These are phyloP conservation scores for Medicago ruthenica DNA, from an alignment of 306 rosid genomes.

Conservation along the genomic window DNA sequence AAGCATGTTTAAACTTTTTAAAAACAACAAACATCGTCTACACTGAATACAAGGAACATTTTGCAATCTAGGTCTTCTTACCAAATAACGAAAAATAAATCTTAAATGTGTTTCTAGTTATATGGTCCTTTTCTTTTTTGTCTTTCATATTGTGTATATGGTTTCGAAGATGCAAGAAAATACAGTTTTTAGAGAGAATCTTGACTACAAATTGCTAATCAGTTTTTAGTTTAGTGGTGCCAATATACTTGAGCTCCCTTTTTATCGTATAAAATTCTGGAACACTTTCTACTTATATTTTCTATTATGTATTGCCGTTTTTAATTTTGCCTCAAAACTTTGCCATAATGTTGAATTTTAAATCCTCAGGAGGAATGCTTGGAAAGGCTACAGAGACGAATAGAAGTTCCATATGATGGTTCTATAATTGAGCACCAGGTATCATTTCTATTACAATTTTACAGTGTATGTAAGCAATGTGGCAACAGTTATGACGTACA, in stretches of 20 bases:
- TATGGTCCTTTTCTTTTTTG: constrained; percentile 4
- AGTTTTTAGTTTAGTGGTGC: constrained; percentile 1
- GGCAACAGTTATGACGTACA: constrained; percentile 30
- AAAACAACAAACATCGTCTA: constrained; percentile 19
- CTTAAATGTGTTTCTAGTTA: constrained; percentile 8
- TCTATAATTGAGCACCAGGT: constrained; percentile 91
- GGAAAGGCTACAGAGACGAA: constrained; percentile 81
- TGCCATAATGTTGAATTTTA: constrained; percentile 39
- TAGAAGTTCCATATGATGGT: constrained; percentile 84
- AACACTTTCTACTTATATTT: constrained; percentile 1
- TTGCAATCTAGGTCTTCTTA: constrained; percentile 15
- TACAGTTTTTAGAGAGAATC: not conserved
- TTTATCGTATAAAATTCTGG: constrained; percentile 13
- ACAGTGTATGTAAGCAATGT: constrained; percentile 22
- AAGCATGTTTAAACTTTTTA: not conserved
- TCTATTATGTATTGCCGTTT: constrained; percentile 5
- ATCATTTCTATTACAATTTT: constrained; percentile 38
- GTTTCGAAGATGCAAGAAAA: constrained; percentile 21
- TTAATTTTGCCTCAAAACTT: constrained; percentile 22
- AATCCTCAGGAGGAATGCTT: constrained; percentile 84
- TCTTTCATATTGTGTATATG: constrained; percentile 19
- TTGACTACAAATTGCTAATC: constrained; percentile 6
- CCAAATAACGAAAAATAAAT: not conserved
- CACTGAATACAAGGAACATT: constrained; percentile 10
- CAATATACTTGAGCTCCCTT: constrained; percentile 27